Conservation (phyloP, 148 eudicot species). For the Rheum nobile region DNA sequence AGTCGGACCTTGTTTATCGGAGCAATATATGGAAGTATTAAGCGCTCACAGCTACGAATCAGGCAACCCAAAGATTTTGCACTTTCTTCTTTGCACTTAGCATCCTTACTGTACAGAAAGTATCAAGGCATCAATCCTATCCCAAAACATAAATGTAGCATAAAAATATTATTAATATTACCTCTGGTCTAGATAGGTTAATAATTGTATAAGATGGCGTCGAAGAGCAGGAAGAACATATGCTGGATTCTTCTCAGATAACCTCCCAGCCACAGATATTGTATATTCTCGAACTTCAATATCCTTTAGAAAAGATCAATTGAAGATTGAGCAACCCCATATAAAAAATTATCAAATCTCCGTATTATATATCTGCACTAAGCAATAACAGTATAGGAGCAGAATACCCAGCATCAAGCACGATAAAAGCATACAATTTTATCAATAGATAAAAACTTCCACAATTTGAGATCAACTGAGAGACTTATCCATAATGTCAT, state of each 20-base stretch:
- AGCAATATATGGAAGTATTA: slow-evolving; percentile 92
- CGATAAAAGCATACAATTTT: neutral
- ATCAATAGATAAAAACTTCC: neutral
- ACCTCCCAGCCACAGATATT: slow-evolving; percentile 80
- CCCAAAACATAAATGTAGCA: neutral
- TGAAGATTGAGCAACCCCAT: neutral
- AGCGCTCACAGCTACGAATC: slow-evolving; percentile 84
- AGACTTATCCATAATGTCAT: neutral
- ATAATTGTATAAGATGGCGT: slow-evolving; percentile 83
- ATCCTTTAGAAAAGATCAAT: slow-evolving; percentile 30
- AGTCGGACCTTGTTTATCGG: slow-evolving; percentile 78
- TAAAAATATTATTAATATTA: slow-evolving; percentile 11
- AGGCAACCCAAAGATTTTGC: slow-evolving; percentile 91
- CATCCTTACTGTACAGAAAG: slow-evolving; percentile 57
- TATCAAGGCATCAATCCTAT: neutral
- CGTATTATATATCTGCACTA: neutral
- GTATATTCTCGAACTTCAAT: slow-evolving; percentile 81
- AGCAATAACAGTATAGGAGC: neutral
- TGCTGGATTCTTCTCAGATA: slow-evolving; percentile 98
- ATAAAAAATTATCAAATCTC: neutral
- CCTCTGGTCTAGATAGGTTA: slow-evolving; percentile 90
- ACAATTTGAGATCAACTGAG: neutral
- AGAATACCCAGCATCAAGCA: neutral
- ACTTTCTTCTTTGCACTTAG: slow-evolving; percentile 96
- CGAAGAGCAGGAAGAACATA: slow-evolving; percentile 99